A percentile compares a stretch with the other conserved stretches of the same genome.
phyloP scores from a whole-genome alignment of 352 stramenopile species.

The Blastocystis sp. region DNA sequence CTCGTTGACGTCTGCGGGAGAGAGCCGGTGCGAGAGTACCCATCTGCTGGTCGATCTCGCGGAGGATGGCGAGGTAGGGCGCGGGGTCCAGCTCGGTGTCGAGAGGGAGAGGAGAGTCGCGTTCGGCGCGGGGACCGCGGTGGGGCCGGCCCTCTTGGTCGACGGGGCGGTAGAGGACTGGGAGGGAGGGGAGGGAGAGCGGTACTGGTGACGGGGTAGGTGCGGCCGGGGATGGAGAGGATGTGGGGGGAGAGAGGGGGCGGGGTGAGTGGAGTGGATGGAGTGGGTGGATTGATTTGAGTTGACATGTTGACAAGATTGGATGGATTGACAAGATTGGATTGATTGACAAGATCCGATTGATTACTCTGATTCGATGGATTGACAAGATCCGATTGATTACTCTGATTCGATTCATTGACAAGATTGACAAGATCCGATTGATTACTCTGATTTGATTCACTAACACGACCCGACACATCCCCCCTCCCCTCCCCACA shows the following conservation, averaged over 20 bases:
- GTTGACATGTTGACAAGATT: too few relatives aligned
- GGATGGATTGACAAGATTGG: too few relatives aligned
- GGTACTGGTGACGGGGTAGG: slow-evolving; percentile 23
- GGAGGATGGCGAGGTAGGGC: slow-evolving; percentile 15
- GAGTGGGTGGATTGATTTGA: too few relatives aligned
- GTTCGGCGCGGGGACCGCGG: slow-evolving; percentile 1
- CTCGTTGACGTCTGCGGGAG: slow-evolving; percentile 10
- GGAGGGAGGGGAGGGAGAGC: not conserved
- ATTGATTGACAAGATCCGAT: too few relatives aligned
- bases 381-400: too few relatives aligned
- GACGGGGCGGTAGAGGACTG: slow-evolving; percentile 20
- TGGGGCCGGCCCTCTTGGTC: not conserved
- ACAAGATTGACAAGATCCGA: too few relatives aligned
- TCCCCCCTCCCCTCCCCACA: not conserved
- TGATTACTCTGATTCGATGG: too few relatives aligned
- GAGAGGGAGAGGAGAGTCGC: not conserved
- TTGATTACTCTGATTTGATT: too few relatives aligned
- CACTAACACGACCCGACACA: too few relatives aligned
- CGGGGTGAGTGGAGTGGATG: too few relatives aligned
- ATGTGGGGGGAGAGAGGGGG: not conserved
- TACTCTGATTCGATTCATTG: too few relatives aligned
- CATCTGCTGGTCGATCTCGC: slow-evolving; percentile 19
- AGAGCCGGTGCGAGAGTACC: not conserved
- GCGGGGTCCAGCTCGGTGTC: slow-evolving; percentile 10
- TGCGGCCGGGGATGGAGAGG: slow-evolving; percentile 2